phyloP scores from a whole-genome alignment of 306 rosid species.

The Leucaena leucocephala region DNA sequence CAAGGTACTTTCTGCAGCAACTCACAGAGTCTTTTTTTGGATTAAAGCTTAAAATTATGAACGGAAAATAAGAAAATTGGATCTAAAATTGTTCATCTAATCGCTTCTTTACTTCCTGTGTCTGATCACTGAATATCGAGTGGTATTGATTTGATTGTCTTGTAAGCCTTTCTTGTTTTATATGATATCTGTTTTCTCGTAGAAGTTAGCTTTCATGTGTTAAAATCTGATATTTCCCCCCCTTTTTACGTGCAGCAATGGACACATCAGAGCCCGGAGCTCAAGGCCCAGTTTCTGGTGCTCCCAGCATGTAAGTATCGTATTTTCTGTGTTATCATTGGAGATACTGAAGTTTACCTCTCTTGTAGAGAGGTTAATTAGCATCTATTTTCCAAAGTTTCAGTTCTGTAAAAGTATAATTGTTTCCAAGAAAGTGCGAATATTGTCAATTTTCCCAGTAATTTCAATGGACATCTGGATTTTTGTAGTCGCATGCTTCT shows the following conservation, averaged over 20 bases:
- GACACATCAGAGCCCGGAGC: slow-evolving; percentile 65
- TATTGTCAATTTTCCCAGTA: not conserved
- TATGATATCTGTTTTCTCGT: not conserved
- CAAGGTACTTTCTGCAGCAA: slow-evolving; percentile 47
- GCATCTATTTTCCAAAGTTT: slow-evolving; percentile 7
- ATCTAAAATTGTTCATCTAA: not conserved
- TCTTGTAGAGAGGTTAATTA: not conserved
- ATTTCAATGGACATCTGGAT: not conserved
- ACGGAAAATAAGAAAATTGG: not conserved
- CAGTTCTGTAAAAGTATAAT: not conserved
- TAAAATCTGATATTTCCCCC: slow-evolving; percentile 7
- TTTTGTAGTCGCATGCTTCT: slow-evolving; percentile 9
- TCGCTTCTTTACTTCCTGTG: not conserved
- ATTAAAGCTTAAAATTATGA: not conserved
- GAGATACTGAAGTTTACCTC: not conserved
- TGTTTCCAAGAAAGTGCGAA: slow-evolving; percentile 3
- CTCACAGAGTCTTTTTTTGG: not conserved
- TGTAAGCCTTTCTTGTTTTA: not conserved
- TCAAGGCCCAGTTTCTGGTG: slow-evolving; percentile 44
- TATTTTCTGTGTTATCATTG: not conserved
- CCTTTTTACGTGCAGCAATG: slow-evolving; percentile 54
- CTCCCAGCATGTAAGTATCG: slow-evolving; percentile 52
- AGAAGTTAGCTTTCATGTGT: not conserved
- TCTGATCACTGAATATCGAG: not conserved
- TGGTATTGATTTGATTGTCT: not conserved